phyloP scores from a whole-genome alignment of 306 rosid species.

The Luffa aegyptiaca region DNA sequence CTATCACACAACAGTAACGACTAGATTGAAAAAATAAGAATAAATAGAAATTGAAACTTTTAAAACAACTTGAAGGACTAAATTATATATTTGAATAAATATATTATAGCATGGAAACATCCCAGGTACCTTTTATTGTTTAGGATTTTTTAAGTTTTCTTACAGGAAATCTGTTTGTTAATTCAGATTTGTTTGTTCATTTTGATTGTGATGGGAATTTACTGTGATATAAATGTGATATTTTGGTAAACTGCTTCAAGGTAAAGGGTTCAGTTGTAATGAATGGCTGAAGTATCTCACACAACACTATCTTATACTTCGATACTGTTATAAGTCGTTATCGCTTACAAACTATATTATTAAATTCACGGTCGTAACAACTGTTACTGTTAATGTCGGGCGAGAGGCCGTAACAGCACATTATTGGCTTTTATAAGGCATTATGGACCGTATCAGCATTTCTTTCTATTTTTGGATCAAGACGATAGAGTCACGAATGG shows the following conservation, averaged over 20 bases:
- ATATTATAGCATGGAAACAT: not conserved
- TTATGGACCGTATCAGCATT: not conserved
- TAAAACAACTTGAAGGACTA: not conserved
- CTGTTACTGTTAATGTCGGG: no score
- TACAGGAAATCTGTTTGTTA: not conserved
- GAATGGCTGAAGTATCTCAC: not conserved
- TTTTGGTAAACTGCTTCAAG: not conserved
- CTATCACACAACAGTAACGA: no score
- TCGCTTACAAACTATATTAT: not conserved
- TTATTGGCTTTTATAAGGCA: not conserved
- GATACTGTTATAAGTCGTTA: not conserved
- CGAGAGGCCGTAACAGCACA: no score
- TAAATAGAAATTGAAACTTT: not conserved
- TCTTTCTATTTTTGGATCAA: not conserved
- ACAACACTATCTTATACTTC: not conserved
- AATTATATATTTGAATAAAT: not conserved
- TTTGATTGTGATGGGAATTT: not conserved
- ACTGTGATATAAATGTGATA: not conserved
- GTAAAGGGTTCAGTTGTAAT: not conserved
- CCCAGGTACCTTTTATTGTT: not conserved
- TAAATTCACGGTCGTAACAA: not conserved
- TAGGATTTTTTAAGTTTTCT: not conserved
- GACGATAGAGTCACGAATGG: not conserved
- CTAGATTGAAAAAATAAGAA: not conserved
- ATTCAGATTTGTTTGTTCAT: not conserved